Conservation (phyloP, 345 rosid genomes). For the Eutrema japonicum region DNA sequence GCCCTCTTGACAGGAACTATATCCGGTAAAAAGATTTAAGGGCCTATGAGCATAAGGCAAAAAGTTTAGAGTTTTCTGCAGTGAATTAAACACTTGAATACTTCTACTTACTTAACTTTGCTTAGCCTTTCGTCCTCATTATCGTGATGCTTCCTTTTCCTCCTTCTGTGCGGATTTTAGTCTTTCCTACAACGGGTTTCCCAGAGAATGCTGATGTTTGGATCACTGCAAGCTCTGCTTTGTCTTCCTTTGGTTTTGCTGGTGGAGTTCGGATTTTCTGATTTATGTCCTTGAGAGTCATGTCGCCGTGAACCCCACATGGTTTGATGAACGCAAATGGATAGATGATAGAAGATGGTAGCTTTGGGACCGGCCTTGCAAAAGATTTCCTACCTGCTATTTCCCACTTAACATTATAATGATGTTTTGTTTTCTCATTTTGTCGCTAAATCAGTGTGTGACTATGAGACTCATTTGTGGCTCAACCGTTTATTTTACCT, state of each 20-base stretch:
- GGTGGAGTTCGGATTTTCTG: slow-evolving; percentile 77
- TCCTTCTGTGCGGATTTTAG: slow-evolving; percentile 95
- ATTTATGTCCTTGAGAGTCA: slow-evolving; percentile 96
- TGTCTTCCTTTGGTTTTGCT: slow-evolving; percentile 56
- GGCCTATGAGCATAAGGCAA: slow-evolving; percentile 44
- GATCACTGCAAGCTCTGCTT: slow-evolving; percentile 58
- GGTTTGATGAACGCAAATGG: slow-evolving; percentile 98
- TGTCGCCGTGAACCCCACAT: slow-evolving; percentile 82
- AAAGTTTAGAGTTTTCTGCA: slow-evolving; percentile 29
- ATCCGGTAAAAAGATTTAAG: slow-evolving; percentile 29
- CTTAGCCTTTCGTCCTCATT: slow-evolving; percentile 87
- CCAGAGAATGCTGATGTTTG: slow-evolving; percentile 98
- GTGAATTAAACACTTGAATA: background rate
- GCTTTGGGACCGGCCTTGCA: slow-evolving; percentile 63
- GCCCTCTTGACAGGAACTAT: slow-evolving; percentile 35
- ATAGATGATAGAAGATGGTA: slow-evolving; percentile 78
- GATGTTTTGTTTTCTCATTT: slow-evolving; percentile 13
- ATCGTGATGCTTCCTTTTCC: slow-evolving; percentile 99
- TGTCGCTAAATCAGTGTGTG: background rate
- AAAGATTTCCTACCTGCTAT: slow-evolving; percentile 72
- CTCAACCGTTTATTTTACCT: slow-evolving; percentile 52
- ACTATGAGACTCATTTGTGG: slow-evolving; percentile 8
- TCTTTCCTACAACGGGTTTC: slow-evolving; percentile 97
- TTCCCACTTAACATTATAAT: slow-evolving; percentile 18
- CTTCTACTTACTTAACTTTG: slow-evolving; percentile 21